Evolutionary conservation across 176 grass and related monocot species (phyloP).

Genomic region (Microstegium vimineum): DNA sequence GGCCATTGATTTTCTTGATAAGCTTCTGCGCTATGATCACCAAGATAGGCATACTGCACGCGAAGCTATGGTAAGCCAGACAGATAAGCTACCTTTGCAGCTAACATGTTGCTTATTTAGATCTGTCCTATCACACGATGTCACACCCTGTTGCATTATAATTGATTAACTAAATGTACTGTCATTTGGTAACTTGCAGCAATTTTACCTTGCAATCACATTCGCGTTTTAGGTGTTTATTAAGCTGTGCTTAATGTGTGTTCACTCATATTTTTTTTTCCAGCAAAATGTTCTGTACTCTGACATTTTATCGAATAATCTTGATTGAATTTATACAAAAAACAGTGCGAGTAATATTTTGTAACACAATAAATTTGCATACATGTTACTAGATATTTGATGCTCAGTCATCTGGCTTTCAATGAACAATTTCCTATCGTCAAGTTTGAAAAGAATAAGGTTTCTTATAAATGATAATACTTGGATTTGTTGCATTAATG

Average conservation of each 20-base stretch:
- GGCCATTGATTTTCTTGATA: conserved; percentile 98
- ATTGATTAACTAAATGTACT: not conserved
- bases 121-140: not conserved
- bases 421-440: not conserved
- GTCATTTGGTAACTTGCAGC: not conserved
- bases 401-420: not conserved
- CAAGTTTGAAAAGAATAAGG: not conserved
- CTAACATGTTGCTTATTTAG: not conserved
- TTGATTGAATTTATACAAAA: not conserved
- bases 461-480: not conserved
- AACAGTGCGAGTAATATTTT: not conserved
- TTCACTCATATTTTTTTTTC: not conserved
- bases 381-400: not conserved
- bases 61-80: conserved; percentile 90
- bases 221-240: not conserved
- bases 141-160: not conserved
- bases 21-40: conserved; percentile 94
- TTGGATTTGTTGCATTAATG: not conserved
- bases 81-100: not conserved
- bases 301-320: not conserved
- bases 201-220: not conserved
- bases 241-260: not conserved
- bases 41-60: conserved; percentile 88
- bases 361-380: not conserved
- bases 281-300: not conserved